A percentile compares a stretch with the other conserved stretches of the same genome.
Evolutionary conservation across 768 basidiomycete species (phyloP).

Genomic region (Agrocybe chaxingu): DNA sequence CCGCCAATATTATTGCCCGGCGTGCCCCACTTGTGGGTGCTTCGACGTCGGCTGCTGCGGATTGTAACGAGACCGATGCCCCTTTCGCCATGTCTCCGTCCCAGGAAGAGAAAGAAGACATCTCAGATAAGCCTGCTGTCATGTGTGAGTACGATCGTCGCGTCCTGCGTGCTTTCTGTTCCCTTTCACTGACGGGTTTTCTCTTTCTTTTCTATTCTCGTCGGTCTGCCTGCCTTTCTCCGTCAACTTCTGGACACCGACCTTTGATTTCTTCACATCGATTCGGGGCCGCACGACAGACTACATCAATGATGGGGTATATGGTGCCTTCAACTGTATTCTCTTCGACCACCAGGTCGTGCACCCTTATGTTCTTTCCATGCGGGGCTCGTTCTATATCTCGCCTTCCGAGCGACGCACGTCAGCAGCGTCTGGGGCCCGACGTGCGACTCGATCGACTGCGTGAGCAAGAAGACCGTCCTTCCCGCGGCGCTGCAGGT

Average conservation of each 20-base stretch:
- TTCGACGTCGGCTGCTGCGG: constrained; percentile 25
- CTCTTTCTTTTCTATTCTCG: neutral
- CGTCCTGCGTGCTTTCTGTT: constrained; percentile 23
- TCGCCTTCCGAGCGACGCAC: constrained; percentile 33
- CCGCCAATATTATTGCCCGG: constrained; percentile 90
- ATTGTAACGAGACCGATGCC: constrained; percentile 4
- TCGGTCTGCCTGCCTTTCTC: neutral
- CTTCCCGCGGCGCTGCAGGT: constrained; percentile 73
- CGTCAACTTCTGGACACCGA: constrained; percentile 9
- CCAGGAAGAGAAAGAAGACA: constrained; percentile 8
- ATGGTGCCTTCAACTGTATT: constrained; percentile 95
- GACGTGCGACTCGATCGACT: constrained; percentile 97
- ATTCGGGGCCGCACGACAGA: constrained; percentile 42
- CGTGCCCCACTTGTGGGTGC: constrained; percentile 52
- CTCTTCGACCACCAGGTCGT: constrained; percentile 88
- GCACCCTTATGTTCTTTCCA: constrained; percentile 75
- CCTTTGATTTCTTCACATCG: no score
- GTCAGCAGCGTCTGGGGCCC: constrained; percentile 92
- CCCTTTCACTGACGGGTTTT: constrained; percentile 54
- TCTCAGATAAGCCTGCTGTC: constrained; percentile 45
- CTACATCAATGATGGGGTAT: constrained; percentile 99
- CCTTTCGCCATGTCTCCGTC: constrained; percentile 2
- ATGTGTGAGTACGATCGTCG: constrained; percentile 71
- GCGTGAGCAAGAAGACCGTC: constrained; percentile 63
- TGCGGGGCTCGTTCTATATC: constrained; percentile 40